Percentiles rank a stretch among this genome's conserved stretches.
phyloP scores from a whole-genome alignment of 192 early-diverging fungal genomes.

The Lunasporangiospora selenospora region DNA sequence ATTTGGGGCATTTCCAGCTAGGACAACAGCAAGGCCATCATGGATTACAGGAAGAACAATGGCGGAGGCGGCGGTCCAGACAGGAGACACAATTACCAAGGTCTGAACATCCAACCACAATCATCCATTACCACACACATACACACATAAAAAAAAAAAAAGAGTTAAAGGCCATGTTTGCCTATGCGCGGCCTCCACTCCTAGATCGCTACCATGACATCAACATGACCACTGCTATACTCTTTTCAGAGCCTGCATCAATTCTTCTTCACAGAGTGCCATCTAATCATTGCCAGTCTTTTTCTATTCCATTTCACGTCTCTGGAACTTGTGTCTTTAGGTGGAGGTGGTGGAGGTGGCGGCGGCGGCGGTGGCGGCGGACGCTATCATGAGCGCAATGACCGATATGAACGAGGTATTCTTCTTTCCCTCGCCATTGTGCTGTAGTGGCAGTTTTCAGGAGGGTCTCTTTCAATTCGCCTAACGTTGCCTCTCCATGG shows the following conservation, averaged over 20 bases:
- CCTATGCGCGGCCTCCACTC: too few species aligned
- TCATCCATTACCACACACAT: background rate
- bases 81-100: conserved; percentile 26
- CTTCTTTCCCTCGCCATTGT: too few species aligned
- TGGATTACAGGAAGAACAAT: conserved; percentile 41
- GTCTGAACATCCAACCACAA: too few species aligned
- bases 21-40: background rate
- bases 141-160: too few species aligned
- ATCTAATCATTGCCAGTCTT: background rate
- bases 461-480: too few species aligned
- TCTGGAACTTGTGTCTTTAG: background rate
- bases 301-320: background rate
- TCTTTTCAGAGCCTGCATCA: background rate
- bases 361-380: conserved; percentile 38
- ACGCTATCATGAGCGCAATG: conserved; percentile 20
- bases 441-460: too few species aligned
- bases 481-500: too few species aligned
- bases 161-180: too few species aligned
- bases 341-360: conserved; percentile 1
- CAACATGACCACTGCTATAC: background rate
- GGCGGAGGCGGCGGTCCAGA: conserved; percentile 36
- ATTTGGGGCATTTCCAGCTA: background rate
- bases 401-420: conserved; percentile 15
- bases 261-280: background rate
- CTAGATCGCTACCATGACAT: too few species aligned